Base-by-base conservation (phyloP, 352 stramenopile genomes). In the Plasmopara muralis region DNA sequence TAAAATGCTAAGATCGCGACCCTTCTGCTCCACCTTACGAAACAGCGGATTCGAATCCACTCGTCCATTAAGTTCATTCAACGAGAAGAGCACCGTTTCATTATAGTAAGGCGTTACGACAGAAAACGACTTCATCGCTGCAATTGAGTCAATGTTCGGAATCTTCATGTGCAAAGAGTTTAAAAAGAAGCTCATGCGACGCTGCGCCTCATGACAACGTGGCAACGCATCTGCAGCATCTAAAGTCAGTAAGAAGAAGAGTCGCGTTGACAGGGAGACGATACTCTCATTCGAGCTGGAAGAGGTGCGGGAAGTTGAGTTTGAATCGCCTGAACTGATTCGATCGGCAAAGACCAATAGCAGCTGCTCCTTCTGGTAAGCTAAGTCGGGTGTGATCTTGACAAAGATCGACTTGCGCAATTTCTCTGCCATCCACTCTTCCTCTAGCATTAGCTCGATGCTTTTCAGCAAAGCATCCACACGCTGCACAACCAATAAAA, bases 31-130 rank as follows among this genome's bases (percentile, higher is more conserved):
- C 16, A 93, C 81, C 56, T 92, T 89, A 37, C 67, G 70, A 69
- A 94, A 94, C 29, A 94, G 63, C 35, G 84, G 84, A 47, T 94
- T 94, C 9, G 83, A 70, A 40, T 79, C 81, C 29, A 94, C 81
- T 30, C 83, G 75, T 20, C 79, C 83, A 35, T 89, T 92, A 18
- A 94, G 58, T 46, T 94, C 84, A 33, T 93, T 77, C 4, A 95
- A 63, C 6, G 77, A 90, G 52, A 89, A 93, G 29, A 95, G 50
- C 31, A 95, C 84, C 2, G 83, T 80, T 60, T 95, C 84, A 48
- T 90, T 93, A 71, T 92, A 95, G 68, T 95, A 95, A 29, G 85
- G 85, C 7, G 85, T 95, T 38, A 91, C 77, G 30, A 95, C 82
- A 15, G 81, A 92, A 50, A 95, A 93, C 34, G 85, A 95, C 38